Evolutionary conservation across 208 protist genomes (phyloP), one percentile per base, ranked within the genome.

Genomic region (Acanthamoeba royreba): DNA sequence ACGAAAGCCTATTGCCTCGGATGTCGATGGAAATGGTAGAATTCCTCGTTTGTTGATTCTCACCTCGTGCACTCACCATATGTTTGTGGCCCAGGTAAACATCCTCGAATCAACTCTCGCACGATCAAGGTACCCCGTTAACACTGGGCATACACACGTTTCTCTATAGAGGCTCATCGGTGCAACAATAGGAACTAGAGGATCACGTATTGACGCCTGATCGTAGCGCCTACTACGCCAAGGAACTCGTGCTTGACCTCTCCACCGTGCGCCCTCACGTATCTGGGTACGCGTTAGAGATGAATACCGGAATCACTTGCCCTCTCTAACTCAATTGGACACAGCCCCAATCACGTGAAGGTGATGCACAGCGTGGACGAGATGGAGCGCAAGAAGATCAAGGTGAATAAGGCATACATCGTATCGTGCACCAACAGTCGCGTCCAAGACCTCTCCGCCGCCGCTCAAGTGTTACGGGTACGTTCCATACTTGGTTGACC

Each of bases 381-480:
- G 28, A 55, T 97, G 28, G 66, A 95, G 66, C 81, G 63, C 31
- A 74, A 96, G 53, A 38, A 77, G 40, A 93, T 96, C 53, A 63
- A 92, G 55, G 93, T 97, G 19, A 58, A 97, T 40, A 97, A 98
- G 88, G 97, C 97, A 11, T 98, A 98, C 92, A 55, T 98, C 40
- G 95, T 98, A 1, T 98, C 96, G 31, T 97, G 97, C 92, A 95
- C 97, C 40, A 98, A 98, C 87, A 93, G 87, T 22, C 94, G 97
- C 85, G 94, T 88, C 9, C 22, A 86, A 17, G 97, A 97, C 66
- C 47, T 97, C 42, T 83, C 72, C 42, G 72, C 72, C 72, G 72
- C 72, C 25, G 72, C 72, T 19, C n/a, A 35, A 52, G 55, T 58
- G 22, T 35, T 91, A 11, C 33, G 49, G 38, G 53, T 91, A 42